Conservation (phyloP, 1,284 basidiomycete genomes). For the Cryptococcus hybrid region DNA sequence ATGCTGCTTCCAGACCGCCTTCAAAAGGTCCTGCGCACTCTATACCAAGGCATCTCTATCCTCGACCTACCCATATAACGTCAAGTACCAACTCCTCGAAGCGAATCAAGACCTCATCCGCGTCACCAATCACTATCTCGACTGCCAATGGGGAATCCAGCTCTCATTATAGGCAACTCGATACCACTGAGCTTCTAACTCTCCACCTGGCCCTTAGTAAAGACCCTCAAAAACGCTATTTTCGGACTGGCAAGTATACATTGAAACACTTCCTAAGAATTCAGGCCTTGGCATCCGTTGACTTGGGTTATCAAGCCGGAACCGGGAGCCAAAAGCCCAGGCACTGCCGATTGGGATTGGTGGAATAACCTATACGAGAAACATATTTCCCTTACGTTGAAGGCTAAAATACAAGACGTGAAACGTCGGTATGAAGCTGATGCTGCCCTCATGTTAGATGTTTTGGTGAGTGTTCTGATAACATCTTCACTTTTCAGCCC, state of each 20-base stretch:
- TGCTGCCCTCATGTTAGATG: slow-evolving; percentile 51
- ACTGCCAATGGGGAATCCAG: slow-evolving; percentile 33
- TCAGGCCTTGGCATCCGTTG: slow-evolving; percentile 67
- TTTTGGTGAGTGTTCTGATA: slow-evolving; percentile 41
- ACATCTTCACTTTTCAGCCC: too few relatives aligned
- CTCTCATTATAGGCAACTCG: slow-evolving; percentile 49
- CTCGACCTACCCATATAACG: background rate
- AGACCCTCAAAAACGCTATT: slow-evolving; percentile 52
- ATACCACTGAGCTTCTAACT: slow-evolving; percentile 57
- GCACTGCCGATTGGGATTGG: slow-evolving; percentile 13
- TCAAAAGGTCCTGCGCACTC: slow-evolving; percentile 12
- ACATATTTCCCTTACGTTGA: slow-evolving; percentile 57
- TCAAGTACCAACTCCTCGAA: slow-evolving; percentile 3
- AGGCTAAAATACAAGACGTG: slow-evolving; percentile 55
- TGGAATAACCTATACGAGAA: slow-evolving; percentile 23
- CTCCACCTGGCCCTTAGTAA: slow-evolving; percentile 60
- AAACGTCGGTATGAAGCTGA: slow-evolving; percentile 61
- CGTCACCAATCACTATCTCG: background rate
- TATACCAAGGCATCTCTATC: slow-evolving; percentile 36
- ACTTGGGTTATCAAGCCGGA: slow-evolving; percentile 59
- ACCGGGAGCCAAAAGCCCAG: background rate
- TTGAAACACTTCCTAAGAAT: slow-evolving; percentile 68
- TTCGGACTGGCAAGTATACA: slow-evolving; percentile 65
- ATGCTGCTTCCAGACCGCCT: background rate
- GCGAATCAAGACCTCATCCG: slow-evolving; percentile 2